Evolutionary conservation across 1,284 basidiomycete species (phyloP), one percentile per base, ranked within the genome.

Genomic region (Mycosarcoma mackinlayi): DNA sequence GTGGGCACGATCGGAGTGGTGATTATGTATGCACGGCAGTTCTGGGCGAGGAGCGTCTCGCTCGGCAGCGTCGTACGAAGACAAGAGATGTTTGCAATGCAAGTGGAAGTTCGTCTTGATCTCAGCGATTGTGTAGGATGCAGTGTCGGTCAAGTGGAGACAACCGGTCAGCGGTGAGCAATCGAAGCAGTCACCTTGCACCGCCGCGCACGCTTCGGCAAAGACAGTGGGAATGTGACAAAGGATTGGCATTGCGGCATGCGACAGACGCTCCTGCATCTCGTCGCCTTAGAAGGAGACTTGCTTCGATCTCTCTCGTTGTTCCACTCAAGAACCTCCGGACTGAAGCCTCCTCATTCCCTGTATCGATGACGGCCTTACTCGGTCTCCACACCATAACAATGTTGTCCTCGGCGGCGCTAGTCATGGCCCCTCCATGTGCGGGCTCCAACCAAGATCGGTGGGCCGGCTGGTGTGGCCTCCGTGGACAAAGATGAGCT

Each of bases 401-500:
- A 31, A 82, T 78, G 35, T 82, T 82, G 40, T 82, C 81, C 54
- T 82, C 81, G 0, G 81, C 78, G 1, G 76, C 75, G 5, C 64
- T 76, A 0, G 77, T 77, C 8, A 82, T 58, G 21, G 77, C 75
- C 77, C 79, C 30, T 75, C 72, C 47, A 75, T 68, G 42, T 79
- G 74, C 4, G 79, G 80, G 39, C 73, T 77, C 80, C 79, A 82
- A 9, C 60, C 72, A 4, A 82, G 49, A 60, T 82, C 81, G 1
- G 80, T 79, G 11, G 80, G 78, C 4, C 80, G 46, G 21, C 71
- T 72, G 9, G 79, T 82, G 48, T 82, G 81, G 3, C 81, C 81
- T 19, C 81, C 81, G 38, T 82, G 81, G 0, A 81, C 77, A 52
- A 82, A 82, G 27, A 82, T 60, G 8, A 82, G 52, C 42, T 82